Evolutionary conservation across 2,329 filamentous ascomycete genomes (phyloP).

Genomic region (Bretziella fagacearum): DNA sequence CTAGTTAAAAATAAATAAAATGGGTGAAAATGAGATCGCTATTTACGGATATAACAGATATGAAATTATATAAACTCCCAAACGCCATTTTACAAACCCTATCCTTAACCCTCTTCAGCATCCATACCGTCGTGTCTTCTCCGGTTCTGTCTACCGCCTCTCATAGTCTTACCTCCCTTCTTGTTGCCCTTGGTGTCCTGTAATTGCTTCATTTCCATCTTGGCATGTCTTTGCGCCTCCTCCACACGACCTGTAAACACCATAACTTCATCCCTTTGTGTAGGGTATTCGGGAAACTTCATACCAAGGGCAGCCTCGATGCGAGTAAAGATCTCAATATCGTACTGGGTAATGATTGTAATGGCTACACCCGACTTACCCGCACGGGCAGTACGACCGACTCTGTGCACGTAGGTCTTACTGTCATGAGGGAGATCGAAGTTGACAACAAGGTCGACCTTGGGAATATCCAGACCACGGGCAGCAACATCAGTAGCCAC

Average conservation of each 20-base stretch:
- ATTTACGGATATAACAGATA: background rate
- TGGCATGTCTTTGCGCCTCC: slow-evolving; percentile 66
- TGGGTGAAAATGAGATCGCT: too few species aligned
- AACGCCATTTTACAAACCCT: background rate
- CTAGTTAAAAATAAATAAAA: too few species aligned
- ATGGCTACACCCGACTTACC: slow-evolving; percentile 72
- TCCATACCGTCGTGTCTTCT: slow-evolving; percentile 49
- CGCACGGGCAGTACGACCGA: slow-evolving; percentile 74
- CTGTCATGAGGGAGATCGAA: slow-evolving; percentile 69
- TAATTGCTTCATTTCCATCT: slow-evolving; percentile 64
- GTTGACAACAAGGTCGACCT: slow-evolving; percentile 78
- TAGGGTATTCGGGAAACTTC: slow-evolving; percentile 51
- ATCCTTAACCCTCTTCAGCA: slow-evolving; percentile 46
- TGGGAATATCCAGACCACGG: slow-evolving; percentile 79
- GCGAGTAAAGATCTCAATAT: slow-evolving; percentile 60
- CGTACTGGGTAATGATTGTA: slow-evolving; percentile 72
- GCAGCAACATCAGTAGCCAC: slow-evolving; percentile 91
- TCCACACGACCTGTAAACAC: slow-evolving; percentile 60
- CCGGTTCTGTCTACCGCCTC: slow-evolving; percentile 27
- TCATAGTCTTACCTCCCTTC: slow-evolving; percentile 30
- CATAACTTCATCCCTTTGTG: slow-evolving; percentile 71
- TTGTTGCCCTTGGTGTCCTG: slow-evolving; percentile 48
- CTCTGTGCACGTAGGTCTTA: slow-evolving; percentile 82
- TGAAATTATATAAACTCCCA: background rate
- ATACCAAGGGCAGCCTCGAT: slow-evolving; percentile 73